Evolutionary conservation across 108 stramenopile genomes (phyloP), one percentile per base, ranked within the genome.

Genomic region (Seminavis robusta): DNA sequence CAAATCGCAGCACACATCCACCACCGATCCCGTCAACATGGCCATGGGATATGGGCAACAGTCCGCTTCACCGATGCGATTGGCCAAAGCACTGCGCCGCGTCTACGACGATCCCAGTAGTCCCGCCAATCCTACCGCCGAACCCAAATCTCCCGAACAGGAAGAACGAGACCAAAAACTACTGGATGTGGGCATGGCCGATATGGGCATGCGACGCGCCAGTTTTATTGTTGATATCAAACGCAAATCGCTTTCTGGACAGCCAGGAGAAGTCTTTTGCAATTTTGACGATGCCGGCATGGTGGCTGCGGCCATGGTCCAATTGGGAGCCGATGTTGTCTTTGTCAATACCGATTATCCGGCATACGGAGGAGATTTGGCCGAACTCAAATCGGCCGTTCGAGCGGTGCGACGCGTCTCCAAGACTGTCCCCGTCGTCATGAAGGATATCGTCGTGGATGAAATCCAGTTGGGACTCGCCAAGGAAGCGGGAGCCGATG

Each of bases 371-470:
- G 92, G 92, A 8, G 92, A 94, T 53, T 42, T 90, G 34, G 47
- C 70, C 5, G 92, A 94, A 73, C 57, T 94, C 25, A 76, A 74
- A 57, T 75, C 80, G 4, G 82, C 92, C 0, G 83, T 94, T 4
- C 36, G 54, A 17, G 84, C 86, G 15, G 92, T 94, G 3, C 66
- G 83, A 15, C 54, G 52, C 21, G 77, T 79, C 5, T 73, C 67
- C 45, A 62, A 82, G 29, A 66, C 78, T 9, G 92, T 86, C 21
- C 88, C 92, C 2, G 88, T 94, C 9, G 86, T 94, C 23, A 88
- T 94, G 88, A 94, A 94, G 54, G 92, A 94, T 54, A 88, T 94
- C 65, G 86, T 94, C 21, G 88, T 94, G 42, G 92, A 94, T 55
- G 92, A 94, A 56, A 80, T 94, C 36, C 92, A 94, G 55, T 52